phyloP scores from a whole-genome alignment of 176 grass and related monocot genomes.

The Elaeis guineensis region DNA sequence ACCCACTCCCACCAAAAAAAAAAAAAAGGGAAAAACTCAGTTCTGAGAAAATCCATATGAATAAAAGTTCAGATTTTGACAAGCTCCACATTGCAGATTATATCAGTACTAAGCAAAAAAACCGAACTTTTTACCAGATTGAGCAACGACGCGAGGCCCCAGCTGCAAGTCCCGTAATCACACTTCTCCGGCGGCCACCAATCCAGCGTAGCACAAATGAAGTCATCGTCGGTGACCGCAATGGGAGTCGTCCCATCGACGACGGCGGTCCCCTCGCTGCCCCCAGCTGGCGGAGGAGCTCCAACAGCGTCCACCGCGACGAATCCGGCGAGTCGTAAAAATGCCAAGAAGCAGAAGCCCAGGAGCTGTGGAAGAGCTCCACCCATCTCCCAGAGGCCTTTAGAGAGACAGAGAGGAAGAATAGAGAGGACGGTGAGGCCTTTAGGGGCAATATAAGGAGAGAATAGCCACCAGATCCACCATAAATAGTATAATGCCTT shows the following conservation, averaged over 20 bases:
- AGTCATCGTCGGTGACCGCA: slow-evolving; percentile 61
- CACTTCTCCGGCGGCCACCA: slow-evolving; percentile 98
- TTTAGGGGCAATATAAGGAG: no score
- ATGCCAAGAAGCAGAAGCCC: slow-evolving; percentile 30
- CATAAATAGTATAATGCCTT: no score
- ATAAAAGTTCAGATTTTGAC: no score
- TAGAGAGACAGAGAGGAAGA: not conserved
- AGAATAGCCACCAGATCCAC: no score
- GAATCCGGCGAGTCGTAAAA: slow-evolving; percentile 22
- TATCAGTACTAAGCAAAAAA: no score
- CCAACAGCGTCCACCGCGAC: slow-evolving; percentile 19
- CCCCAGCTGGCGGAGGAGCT: not conserved
- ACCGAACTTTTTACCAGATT: slow-evolving; percentile 44
- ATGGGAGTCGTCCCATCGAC: slow-evolving; percentile 50
- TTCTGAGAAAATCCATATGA: no score
- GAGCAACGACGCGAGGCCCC: slow-evolving; percentile 63
- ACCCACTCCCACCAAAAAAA: no score
- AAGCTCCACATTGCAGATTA: no score
- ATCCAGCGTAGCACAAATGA: slow-evolving; percentile 85
- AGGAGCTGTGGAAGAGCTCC: slow-evolving; percentile 18
- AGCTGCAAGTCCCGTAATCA: slow-evolving; percentile 91
- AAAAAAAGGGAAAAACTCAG: no score
- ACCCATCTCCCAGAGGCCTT: slow-evolving; percentile 12
- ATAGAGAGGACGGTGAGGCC: no score
- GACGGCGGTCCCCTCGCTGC: slow-evolving; percentile 9